phyloP scores from a whole-genome alignment of 495 filamentous ascomycete genomes.

The Opeltia flavorubescens region DNA sequence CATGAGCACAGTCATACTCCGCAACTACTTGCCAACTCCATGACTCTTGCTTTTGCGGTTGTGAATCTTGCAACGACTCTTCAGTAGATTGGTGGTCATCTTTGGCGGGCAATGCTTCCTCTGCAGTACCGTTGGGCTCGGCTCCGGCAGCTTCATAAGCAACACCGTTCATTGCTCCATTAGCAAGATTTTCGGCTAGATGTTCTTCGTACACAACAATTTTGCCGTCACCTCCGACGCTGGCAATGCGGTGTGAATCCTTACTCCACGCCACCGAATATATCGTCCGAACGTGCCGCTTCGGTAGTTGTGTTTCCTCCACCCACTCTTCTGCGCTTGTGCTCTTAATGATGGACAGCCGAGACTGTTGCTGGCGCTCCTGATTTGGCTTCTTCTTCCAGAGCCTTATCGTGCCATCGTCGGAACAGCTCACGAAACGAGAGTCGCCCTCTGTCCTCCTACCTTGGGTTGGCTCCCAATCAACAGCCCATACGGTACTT shows the following conservation, averaged over 20 bases:
- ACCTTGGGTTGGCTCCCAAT: slow-evolving; percentile 48
- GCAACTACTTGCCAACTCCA: slow-evolving; percentile 49
- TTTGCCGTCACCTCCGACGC: slow-evolving; percentile 71
- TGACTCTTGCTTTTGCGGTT: slow-evolving; percentile 21
- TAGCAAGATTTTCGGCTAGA: neutral
- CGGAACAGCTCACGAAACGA: slow-evolving; percentile 61
- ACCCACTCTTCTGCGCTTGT: slow-evolving; percentile 69
- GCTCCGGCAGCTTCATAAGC: too few species aligned
- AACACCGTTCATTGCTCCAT: neutral
- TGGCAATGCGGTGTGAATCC: slow-evolving; percentile 59
- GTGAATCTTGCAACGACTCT: neutral
- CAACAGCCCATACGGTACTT: slow-evolving; percentile 74
- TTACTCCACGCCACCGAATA: slow-evolving; percentile 74
- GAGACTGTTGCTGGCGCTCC: slow-evolving; percentile 28
- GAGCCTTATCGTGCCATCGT: slow-evolving; percentile 61
- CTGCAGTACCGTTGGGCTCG: neutral
- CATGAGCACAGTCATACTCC: slow-evolving; percentile 57
- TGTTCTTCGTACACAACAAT: slow-evolving; percentile 66
- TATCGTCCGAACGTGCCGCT: slow-evolving; percentile 60
- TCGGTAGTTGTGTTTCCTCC: slow-evolving; percentile 55
- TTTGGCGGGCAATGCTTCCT: too few species aligned
- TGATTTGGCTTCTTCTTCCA: slow-evolving; percentile 56
- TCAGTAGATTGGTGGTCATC: neutral
- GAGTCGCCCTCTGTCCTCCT: slow-evolving; percentile 38
- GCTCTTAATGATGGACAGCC: slow-evolving; percentile 72